Conservation (phyloP, 1,284 basidiomycete genomes). For the Rhodotorula glutinis region DNA sequence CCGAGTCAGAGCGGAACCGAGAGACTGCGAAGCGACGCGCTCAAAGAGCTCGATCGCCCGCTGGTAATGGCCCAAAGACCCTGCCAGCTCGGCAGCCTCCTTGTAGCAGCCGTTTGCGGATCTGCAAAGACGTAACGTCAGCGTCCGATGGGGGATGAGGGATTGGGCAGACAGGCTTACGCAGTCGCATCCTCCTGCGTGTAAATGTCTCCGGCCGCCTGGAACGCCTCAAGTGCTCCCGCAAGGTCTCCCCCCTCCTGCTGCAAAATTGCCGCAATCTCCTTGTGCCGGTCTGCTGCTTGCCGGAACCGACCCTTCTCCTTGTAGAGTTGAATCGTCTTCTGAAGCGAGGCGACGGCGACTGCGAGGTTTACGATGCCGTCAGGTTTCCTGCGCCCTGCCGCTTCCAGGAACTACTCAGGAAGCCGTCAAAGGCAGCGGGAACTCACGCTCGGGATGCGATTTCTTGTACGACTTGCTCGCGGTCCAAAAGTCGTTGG, state of each 20-base stretch:
- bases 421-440: background rate
- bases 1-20: constrained; percentile 83
- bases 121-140: constrained; percentile 51
- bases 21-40: constrained; percentile 78
- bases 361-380: constrained; percentile 55
- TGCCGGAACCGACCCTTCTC: constrained; percentile 88
- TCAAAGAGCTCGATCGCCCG: constrained; percentile 67
- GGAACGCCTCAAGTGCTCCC: constrained; percentile 84
- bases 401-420: background rate
- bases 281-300: constrained; percentile 89
- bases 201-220: constrained; percentile 96
- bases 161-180: constrained; percentile 56
- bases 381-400: too few relatives aligned
- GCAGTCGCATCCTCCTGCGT: constrained; percentile 91
- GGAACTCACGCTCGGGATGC: constrained; percentile 74
- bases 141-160: background rate
- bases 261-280: constrained; percentile 84
- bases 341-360: constrained; percentile 81
- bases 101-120: constrained; percentile 95
- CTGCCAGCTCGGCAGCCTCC: constrained; percentile 91
- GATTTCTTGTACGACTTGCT: constrained; percentile 89
- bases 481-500: constrained; percentile 95
- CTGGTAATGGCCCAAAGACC: constrained; percentile 78
- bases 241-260: constrained; percentile 67
- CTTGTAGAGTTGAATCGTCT: constrained; percentile 80